Percentiles rank a stretch among this genome's conserved stretches.
Conservation (phyloP, 257 asterid species). For the Nicotiana attenuata region DNA sequence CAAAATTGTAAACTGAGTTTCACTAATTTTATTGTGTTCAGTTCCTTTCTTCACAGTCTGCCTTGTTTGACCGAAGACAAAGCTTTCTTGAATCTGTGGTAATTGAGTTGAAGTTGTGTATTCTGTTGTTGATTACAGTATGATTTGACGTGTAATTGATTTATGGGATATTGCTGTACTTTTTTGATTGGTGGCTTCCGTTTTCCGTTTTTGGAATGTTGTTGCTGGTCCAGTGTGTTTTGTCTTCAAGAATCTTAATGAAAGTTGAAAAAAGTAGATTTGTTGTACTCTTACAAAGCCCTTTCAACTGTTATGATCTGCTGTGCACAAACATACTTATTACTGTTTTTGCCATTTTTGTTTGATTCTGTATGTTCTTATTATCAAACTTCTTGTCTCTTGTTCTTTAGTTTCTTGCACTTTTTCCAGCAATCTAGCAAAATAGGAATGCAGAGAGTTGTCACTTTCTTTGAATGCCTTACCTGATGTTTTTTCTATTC, state of each 20-base stretch:
- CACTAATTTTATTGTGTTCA: conserved; percentile 23
- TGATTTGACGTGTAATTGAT: conserved; percentile 39
- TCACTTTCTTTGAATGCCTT: neutral
- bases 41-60: conserved; percentile 13
- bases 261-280: conserved; percentile 18
- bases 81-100: neutral
- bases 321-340: conserved; percentile 27
- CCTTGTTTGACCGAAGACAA: conserved; percentile 25
- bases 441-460: conserved; percentile 5
- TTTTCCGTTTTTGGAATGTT: conserved; percentile 56
- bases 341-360: conserved; percentile 38
- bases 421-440: conserved; percentile 11
- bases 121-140: conserved; percentile 19
- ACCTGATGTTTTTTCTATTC: neutral
- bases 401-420: conserved; percentile 19
- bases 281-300: conserved; percentile 24
- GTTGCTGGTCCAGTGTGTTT: conserved; percentile 45
- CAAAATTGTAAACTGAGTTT: conserved; percentile 22
- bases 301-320: conserved; percentile 32
- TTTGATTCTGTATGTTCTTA: conserved; percentile 32
- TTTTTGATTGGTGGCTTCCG: conserved; percentile 30
- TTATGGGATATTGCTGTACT: conserved; percentile 37
- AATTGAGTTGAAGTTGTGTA: conserved; percentile 14
- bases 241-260: conserved; percentile 57
- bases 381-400: conserved; percentile 22